Base-by-base conservation (phyloP, 306 rosid genomes). In the Vicia sativa region DNA sequence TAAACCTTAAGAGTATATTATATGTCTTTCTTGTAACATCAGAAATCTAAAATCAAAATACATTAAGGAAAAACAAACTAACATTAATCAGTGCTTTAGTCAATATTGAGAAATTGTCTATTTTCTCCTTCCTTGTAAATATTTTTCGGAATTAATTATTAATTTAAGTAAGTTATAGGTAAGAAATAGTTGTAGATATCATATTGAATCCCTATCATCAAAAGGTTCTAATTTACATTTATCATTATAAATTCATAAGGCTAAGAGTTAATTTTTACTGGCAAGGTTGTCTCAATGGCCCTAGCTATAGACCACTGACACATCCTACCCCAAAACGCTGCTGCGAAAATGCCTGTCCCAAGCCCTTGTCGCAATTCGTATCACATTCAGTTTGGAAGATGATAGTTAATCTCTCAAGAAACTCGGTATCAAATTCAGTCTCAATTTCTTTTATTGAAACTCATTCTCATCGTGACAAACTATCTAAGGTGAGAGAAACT, bases 401-500 rank as follows among this genome's bases (percentile, higher is more conserved):
- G 46, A 42, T 13, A 43, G 26, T 5, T 49, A 49, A 49, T 49
- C 26, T 49, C 56, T 49, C 56, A 8, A 18, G 56, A 11, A 9
- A 53, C n/a, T 11, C 14, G 2, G 14, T 23, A 53, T 53, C 34
- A 43, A 43, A 43, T 49, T 18, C 26, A 49, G 12, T 49, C 23
- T 3, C 26, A 9, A 6, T 44, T 45, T 45, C 18, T 46, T 45
- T 46, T 15, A 15, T 46, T 2, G 21, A 56, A 25, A 26, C 31
- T 28, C 38, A 56, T 4, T 28, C 62, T n/a, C 19, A 48, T 13
- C 48, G 31, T 55, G 29, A 74, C 50, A 62, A 55, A 59, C 50
- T 10, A 15, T 73, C 26, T 9, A 59, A 50, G 50, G 55, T 42
- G 60, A 23, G 55, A 41, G 37, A 69, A 65, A 39, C 19, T 60